Evolutionary conservation across 352 stramenopile genomes (phyloP).

Genomic region (Phytophthora fragariae): DNA sequence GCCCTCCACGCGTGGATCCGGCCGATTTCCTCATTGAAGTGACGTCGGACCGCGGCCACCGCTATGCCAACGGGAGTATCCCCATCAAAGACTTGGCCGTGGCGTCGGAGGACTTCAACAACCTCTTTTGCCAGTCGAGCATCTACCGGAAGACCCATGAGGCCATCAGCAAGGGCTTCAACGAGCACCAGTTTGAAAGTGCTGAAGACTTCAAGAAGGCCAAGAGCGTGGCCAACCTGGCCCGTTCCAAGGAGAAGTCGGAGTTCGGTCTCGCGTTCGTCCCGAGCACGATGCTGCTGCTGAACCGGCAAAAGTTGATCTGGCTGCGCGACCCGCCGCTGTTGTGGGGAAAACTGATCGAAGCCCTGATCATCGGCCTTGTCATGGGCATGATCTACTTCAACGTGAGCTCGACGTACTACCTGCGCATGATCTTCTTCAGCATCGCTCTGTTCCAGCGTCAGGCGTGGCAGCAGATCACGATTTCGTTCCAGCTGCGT

Average conservation of each 20-base stretch:
- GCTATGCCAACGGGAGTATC: slow-evolving; percentile 54
- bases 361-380: slow-evolving; percentile 78
- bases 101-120: slow-evolving; percentile 59
- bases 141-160: slow-evolving; percentile 66
- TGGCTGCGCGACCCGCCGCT: slow-evolving; percentile 53
- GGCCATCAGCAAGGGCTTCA: slow-evolving; percentile 54
- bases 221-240: slow-evolving; percentile 54
- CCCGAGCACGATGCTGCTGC: no score
- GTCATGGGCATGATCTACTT: slow-evolving; percentile 84
- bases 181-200: slow-evolving; percentile 31
- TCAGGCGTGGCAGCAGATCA: slow-evolving; percentile 76
- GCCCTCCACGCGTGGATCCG: slow-evolving; percentile 68
- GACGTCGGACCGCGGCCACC: slow-evolving; percentile 59
- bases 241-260: slow-evolving; percentile 57
- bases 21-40: slow-evolving; percentile 80
- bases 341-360: slow-evolving; percentile 68
- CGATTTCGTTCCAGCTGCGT: slow-evolving; percentile 75
- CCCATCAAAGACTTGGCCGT: slow-evolving; percentile 40
- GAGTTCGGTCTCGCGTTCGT: slow-evolving; percentile 60
- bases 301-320: no score
- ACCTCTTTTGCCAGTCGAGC: slow-evolving; percentile 64
- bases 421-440: slow-evolving; percentile 82
- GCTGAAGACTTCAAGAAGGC: slow-evolving; percentile 63
- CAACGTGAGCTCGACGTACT: slow-evolving; percentile 57
- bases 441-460: slow-evolving; percentile 75